These are phyloP conservation scores for Secale cereale DNA, from an alignment of 176 grass and related monocot species.

Conservation along the genomic window DNA sequence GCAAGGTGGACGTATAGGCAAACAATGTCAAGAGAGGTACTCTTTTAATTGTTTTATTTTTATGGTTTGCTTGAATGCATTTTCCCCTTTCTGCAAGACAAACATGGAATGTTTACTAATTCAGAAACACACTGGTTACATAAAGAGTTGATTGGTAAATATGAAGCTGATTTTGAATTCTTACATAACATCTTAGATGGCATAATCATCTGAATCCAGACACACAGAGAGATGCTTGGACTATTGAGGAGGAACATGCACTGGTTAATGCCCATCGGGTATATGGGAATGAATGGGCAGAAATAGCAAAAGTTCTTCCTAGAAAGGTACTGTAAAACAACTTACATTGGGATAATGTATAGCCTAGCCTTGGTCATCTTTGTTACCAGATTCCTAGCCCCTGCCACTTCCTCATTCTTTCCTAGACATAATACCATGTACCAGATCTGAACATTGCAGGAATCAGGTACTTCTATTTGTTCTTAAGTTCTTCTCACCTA, in stretches of 20 bases:
- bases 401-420: constrained; percentile 33
- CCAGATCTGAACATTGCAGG: constrained; percentile 25
- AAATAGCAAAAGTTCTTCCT: too few species aligned
- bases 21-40: too few species aligned
- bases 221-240: constrained; percentile 96
- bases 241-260: constrained; percentile 61
- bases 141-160: neutral
- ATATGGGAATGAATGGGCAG: constrained; percentile 30
- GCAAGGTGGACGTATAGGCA: too few species aligned
- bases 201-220: constrained; percentile 98
- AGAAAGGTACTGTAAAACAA: too few species aligned
- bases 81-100: neutral
- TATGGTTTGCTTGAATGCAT: neutral
- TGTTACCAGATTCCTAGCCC: constrained; percentile 58
- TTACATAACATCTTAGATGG: constrained; percentile 58
- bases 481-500: too few species aligned
- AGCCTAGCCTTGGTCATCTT: neutral
- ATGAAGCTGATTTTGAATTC: constrained; percentile 8
- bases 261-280: constrained; percentile 74
- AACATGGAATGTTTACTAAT: neutral
- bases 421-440: constrained; percentile 19
- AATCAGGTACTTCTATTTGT: neutral
- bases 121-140: neutral
- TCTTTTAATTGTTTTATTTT: too few species aligned
- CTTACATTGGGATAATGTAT: too few species aligned